phyloP scores from a whole-genome alignment of 768 basidiomycete species.

The Naematelia encephala region DNA sequence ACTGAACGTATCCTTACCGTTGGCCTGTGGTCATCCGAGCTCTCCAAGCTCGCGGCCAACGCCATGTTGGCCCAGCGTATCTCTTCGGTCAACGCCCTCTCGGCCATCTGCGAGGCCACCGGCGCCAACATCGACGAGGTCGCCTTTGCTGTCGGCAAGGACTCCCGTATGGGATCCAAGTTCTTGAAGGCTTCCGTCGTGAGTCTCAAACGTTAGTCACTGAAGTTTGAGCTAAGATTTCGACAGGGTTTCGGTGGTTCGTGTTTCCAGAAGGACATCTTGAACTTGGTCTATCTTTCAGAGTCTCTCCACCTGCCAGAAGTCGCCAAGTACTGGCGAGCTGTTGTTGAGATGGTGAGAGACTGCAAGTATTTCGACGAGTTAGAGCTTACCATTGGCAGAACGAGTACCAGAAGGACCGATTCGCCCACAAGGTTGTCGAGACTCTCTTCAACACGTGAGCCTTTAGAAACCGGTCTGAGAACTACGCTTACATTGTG shows the following conservation, averaged over 20 bases:
- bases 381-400: conserved; percentile 7
- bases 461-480: conserved; percentile 60
- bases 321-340: conserved; percentile 92
- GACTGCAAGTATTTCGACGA: neutral
- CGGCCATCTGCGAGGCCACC: conserved; percentile 97
- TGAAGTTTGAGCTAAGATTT: neutral
- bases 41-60: conserved; percentile 97
- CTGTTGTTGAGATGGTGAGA: conserved; percentile 75
- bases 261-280: conserved; percentile 99
- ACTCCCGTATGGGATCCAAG: conserved; percentile 86
- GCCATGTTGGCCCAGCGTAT: conserved; percentile 99
- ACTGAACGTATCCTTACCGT: conserved; percentile 80
- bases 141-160: conserved; percentile 86
- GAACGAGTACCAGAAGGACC: conserved; percentile 95
- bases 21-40: conserved; percentile 96
- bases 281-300: conserved; percentile 95
- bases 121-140: conserved; percentile 99
- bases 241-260: conserved; percentile 82
- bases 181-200: conserved; percentile 68
- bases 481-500: conserved; percentile 1
- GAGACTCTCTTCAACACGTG: conserved; percentile 93
- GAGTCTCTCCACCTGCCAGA: conserved; percentile 93
- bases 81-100: conserved; percentile 95
- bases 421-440: conserved; percentile 94
- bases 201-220: conserved; percentile 6